phyloP scores from a whole-genome alignment of 371 early-diverging fungal species.

The Mucor indicus region DNA sequence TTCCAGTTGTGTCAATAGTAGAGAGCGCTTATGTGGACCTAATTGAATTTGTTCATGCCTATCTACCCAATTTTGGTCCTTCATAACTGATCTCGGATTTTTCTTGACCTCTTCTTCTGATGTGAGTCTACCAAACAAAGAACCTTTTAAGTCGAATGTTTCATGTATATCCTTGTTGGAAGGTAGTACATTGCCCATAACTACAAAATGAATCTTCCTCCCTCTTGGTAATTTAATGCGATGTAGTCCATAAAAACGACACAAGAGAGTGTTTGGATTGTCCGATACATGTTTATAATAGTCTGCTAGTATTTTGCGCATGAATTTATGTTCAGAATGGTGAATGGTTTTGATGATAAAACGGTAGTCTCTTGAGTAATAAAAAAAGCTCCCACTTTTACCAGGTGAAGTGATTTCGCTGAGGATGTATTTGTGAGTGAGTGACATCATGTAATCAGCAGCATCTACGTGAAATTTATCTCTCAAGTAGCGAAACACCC shows the following conservation, averaged over 20 bases:
- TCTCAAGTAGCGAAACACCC: slow-evolving; percentile 91
- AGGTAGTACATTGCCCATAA: slow-evolving; percentile 98
- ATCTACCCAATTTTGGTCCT: slow-evolving; percentile 94
- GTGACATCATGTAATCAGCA: slow-evolving; percentile 92
- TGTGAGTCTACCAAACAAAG: slow-evolving; percentile 82
- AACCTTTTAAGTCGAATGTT: slow-evolving; percentile 95
- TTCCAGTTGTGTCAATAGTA: slow-evolving; percentile 81
- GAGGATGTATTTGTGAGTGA: slow-evolving; percentile 94
- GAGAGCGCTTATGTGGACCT: slow-evolving; percentile 76
- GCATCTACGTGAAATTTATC: slow-evolving; percentile 88
- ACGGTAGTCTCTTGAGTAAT: slow-evolving; percentile 94
- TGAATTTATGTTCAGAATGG: slow-evolving; percentile 89
- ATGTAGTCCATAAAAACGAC: slow-evolving; percentile 93
- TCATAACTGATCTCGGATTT: slow-evolving; percentile 82
- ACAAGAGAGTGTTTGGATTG: slow-evolving; percentile 92
- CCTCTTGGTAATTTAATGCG: slow-evolving; percentile 92
- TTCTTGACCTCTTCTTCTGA: slow-evolving; percentile 71
- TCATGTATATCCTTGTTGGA: slow-evolving; percentile 95
- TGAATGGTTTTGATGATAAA: slow-evolving; percentile 98
- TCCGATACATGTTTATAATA: slow-evolving; percentile 88
- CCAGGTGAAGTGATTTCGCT: slow-evolving; percentile 95
- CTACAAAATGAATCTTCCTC: slow-evolving; percentile 94
- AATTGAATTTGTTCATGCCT: slow-evolving; percentile 68
- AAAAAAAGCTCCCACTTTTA: slow-evolving; percentile 95
- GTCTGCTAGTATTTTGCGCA: slow-evolving; percentile 79